A percentile compares a stretch with the other conserved stretches of the same genome.
phyloP scores from a whole-genome alignment of 805 yeast genomes.

The Metschnikowia colocasiae region DNA sequence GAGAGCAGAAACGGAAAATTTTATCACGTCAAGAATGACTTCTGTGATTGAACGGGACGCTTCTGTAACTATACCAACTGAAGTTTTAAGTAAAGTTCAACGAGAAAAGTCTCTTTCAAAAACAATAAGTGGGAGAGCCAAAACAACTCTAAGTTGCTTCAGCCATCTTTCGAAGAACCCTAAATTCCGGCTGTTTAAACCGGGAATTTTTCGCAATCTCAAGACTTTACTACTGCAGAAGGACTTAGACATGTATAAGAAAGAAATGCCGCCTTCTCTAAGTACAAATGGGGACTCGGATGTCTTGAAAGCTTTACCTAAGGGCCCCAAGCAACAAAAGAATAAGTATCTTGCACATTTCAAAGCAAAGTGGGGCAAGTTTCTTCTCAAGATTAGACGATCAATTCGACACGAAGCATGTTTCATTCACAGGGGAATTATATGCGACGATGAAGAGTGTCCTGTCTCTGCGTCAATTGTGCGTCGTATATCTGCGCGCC shows the following conservation, averaged over 20 bases:
- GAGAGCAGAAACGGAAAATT: neutral
- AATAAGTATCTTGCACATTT: neutral
- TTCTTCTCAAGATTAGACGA: neutral
- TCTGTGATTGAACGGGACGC: neutral
- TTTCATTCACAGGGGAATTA: neutral
- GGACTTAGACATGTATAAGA: neutral
- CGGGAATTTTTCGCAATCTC: too few species aligned
- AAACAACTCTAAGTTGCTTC: neutral
- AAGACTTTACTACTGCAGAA: neutral
- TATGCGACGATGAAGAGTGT: neutral
- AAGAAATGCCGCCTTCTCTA: neutral
- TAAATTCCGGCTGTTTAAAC: neutral
- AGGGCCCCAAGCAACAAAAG: neutral
- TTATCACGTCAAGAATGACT: neutral
- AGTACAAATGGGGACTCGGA: neutral
- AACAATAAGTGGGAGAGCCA: neutral
- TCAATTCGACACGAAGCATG: neutral
- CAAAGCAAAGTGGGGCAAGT: neutral
- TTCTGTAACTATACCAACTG: neutral
- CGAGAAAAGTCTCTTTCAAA: neutral
- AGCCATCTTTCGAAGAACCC: neutral
- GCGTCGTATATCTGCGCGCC: slow-evolving; percentile 1
- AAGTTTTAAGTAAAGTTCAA: neutral
- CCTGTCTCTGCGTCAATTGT: neutral
- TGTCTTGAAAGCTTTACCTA: neutral